Conservation (phyloP, 371 early-diverging fungal species). For the Haplosporangium sp. region DNA sequence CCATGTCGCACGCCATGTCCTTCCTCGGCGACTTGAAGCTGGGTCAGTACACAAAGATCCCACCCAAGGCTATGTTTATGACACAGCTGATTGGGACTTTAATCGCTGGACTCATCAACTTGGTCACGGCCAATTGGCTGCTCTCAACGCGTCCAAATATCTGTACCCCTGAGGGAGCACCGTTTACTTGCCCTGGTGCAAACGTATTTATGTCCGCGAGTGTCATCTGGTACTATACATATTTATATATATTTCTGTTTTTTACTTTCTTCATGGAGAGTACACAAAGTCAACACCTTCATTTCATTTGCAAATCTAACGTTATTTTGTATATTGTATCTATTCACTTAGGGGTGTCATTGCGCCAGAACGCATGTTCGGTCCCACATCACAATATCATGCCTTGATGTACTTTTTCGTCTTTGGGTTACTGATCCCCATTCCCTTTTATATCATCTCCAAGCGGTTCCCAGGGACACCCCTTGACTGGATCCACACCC, state of each 20-base stretch:
- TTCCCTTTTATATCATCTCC: conserved; percentile 59
- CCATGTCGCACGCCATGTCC: conserved; percentile 63
- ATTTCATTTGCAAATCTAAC: neutral
- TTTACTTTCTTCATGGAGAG: neutral
- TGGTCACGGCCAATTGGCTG: conserved; percentile 69
- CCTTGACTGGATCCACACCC: conserved; percentile 50
- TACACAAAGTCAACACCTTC: no score
- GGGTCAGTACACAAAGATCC: conserved; percentile 77
- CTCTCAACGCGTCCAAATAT: conserved; percentile 66
- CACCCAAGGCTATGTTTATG: conserved; percentile 73
- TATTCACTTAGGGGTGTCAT: conserved; percentile 69
- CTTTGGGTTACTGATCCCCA: conserved; percentile 67
- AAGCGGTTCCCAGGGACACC: conserved; percentile 42
- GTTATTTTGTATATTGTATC: neutral
- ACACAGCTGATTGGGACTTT: conserved; percentile 72
- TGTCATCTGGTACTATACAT: conserved; percentile 19
- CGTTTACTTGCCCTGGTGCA: conserved; percentile 65
- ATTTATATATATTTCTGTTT: neutral
- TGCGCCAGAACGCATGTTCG: conserved; percentile 79
- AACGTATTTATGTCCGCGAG: conserved; percentile 43
- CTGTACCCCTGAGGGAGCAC: conserved; percentile 64
- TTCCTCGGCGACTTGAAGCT: conserved; percentile 63
- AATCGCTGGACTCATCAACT: conserved; percentile 70
- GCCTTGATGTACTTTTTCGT: conserved; percentile 65
- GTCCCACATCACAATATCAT: conserved; percentile 68